These are phyloP conservation scores for Antitrichia curtipendula DNA, from an alignment of 225 moss, liverwort and hornwort species.

Conservation along the genomic window DNA sequence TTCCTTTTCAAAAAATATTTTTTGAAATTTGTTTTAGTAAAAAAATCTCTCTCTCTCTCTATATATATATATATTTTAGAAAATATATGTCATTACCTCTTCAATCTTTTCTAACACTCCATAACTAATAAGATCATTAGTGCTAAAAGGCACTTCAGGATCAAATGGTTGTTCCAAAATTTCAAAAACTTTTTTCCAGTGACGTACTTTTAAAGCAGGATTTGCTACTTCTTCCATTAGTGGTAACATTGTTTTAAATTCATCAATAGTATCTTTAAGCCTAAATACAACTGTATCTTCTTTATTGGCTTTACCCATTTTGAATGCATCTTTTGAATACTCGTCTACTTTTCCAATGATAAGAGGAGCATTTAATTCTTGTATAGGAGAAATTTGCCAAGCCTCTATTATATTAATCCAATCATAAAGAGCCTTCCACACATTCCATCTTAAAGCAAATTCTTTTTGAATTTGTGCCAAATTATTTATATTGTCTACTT, in stretches of 20 bases:
- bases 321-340: not conserved
- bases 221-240: not conserved
- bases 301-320: not conserved
- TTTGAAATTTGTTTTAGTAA: not conserved
- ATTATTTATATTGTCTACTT: not conserved
- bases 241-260: not conserved
- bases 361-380: not conserved
- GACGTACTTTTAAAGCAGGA: not conserved
- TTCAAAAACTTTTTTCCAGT: not conserved
- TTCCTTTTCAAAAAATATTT: fast-evolving
- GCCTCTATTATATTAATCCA: not conserved
- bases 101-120: not conserved
- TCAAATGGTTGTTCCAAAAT: not conserved
- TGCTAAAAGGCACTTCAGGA: not conserved
- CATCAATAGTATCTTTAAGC: not conserved
- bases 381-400: not conserved
- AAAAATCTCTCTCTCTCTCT: too few relatives aligned
- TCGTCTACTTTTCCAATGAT: not conserved
- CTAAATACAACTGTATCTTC: not conserved
- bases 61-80: fast-evolving
- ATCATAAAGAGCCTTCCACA: not conserved
- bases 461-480: not conserved
- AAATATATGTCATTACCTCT: not conserved
- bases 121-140: not conserved
- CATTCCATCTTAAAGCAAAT: not conserved